A percentile compares a stretch with the other conserved stretches of the same genome.
phyloP scores from a whole-genome alignment of 805 yeast genomes.

The Candida orba region DNA sequence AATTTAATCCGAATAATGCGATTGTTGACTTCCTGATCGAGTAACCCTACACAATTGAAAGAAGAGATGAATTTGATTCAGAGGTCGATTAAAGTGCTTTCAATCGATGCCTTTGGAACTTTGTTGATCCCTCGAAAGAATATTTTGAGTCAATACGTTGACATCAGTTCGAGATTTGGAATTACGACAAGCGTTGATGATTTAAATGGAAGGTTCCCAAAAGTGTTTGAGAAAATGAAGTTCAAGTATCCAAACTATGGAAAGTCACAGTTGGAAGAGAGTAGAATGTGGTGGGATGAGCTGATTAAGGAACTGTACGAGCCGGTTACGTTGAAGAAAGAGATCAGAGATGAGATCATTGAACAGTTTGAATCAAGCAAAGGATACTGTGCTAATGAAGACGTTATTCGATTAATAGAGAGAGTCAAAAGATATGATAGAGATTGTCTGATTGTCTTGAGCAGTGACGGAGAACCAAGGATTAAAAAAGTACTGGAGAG shows the following conservation, averaged over 20 bases:
- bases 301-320: slow-evolving; percentile 38
- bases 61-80: not conserved
- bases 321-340: slow-evolving; percentile 6
- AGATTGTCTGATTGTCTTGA: slow-evolving; percentile 34
- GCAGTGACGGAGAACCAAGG: slow-evolving; percentile 59
- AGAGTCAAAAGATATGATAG: slow-evolving; percentile 21
- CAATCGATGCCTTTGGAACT: slow-evolving; percentile 67
- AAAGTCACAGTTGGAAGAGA: slow-evolving; percentile 29
- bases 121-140: slow-evolving; percentile 51
- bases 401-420: slow-evolving; percentile 41
- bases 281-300: slow-evolving; percentile 50
- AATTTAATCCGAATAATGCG: not conserved
- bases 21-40: not conserved
- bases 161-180: slow-evolving; percentile 41
- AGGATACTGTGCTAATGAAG: slow-evolving; percentile 49
- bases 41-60: not conserved
- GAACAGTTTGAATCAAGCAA: slow-evolving; percentile 42
- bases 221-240: slow-evolving; percentile 30
- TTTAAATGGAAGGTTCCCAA: slow-evolving; percentile 24
- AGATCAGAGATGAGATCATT: slow-evolving; percentile 37
- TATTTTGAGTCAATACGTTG: slow-evolving; percentile 45
- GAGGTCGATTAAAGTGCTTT: slow-evolving; percentile 37
- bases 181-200: slow-evolving; percentile 24
- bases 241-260: slow-evolving; percentile 57
- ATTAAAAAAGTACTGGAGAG: slow-evolving; percentile 38